These are phyloP conservation scores for Lagenaria siceraria DNA, from an alignment of 306 rosid species.

Conservation along the genomic window DNA sequence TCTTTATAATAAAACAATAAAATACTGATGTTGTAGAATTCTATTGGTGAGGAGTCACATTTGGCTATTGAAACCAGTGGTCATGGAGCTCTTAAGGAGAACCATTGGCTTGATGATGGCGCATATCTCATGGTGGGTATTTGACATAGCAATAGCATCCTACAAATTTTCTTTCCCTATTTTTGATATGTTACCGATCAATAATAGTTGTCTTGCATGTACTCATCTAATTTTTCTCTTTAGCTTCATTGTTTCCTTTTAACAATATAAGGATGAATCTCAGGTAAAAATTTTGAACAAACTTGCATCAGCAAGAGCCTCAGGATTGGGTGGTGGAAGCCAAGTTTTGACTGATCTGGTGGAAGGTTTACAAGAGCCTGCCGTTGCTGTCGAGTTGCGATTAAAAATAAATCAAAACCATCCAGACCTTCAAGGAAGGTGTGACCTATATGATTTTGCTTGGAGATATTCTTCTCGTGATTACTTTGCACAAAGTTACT, in stretches of 20 bases:
- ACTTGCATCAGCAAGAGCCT: conserved; percentile 84
- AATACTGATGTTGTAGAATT: conserved; percentile 37
- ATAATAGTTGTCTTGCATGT: not conserved
- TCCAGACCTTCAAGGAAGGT: conserved; percentile 88
- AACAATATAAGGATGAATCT: conserved; percentile 3
- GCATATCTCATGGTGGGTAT: conserved; percentile 86
- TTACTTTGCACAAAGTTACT: conserved; percentile 19
- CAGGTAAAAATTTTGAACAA: conserved; percentile 93
- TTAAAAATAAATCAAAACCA: conserved; percentile 75
- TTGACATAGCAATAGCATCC: not conserved
- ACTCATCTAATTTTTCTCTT: not conserved
- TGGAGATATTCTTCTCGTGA: not conserved
- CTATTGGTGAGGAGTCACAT: conserved; percentile 80
- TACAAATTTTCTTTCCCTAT: not conserved
- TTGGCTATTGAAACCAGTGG: conserved; percentile 98
- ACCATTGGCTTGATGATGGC: conserved; percentile 96
- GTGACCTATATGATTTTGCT: conserved; percentile 14
- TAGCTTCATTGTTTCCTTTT: not conserved
- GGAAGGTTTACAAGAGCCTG: conserved; percentile 75
- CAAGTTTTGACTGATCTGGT: conserved; percentile 69
- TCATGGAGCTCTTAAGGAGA: conserved; percentile 98
- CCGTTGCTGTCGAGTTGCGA: conserved; percentile 58
- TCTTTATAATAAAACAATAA: not conserved
- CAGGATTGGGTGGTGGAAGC: conserved; percentile 63
- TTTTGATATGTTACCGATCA: not conserved